Evolutionary conservation across 352 stramenopile genomes (phyloP).

Genomic region (Elongisporangium undulatum): DNA sequence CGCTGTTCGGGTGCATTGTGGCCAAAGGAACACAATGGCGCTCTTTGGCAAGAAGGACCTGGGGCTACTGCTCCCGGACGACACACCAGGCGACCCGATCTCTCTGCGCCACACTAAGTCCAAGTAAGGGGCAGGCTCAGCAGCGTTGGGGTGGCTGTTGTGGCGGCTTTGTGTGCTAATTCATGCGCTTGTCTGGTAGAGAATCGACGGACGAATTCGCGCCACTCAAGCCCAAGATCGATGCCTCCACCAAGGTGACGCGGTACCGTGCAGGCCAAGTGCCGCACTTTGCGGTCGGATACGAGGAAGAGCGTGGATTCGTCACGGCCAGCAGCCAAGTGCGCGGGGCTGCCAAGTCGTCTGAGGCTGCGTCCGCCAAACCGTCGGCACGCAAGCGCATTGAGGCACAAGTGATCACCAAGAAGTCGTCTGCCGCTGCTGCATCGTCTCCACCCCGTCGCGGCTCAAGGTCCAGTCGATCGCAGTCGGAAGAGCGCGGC

Average conservation of each 20-base stretch:
- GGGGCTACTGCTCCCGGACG: conserved; percentile 72
- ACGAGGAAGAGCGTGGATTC: conserved; percentile 77
- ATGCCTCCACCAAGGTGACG: conserved; percentile 75
- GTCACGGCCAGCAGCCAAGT: conserved; percentile 69
- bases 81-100: conserved; percentile 69
- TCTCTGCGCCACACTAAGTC: conserved; percentile 75
- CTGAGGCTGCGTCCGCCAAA: conserved; percentile 15
- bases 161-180: not conserved
- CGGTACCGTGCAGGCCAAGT: conserved; percentile 82
- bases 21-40: conserved; percentile 36
- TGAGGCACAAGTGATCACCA: conserved; percentile 51
- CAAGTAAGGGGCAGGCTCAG: conserved; percentile 22
- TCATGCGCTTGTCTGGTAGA: conserved; percentile 11
- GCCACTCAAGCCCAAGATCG: conserved; percentile 73
- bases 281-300: conserved; percentile 63
- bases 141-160: not conserved
- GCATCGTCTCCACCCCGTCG: not conserved
- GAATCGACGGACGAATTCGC: conserved; percentile 74
- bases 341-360: conserved; percentile 19
- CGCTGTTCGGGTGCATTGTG: not conserved
- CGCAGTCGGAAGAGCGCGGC: conserved; percentile 6
- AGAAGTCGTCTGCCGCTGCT: conserved; percentile 9
- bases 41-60: conserved; percentile 89
- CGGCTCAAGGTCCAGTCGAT: not conserved
- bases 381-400: conserved; percentile 35